Evolutionary conservation across 2,329 filamentous ascomycete species (phyloP).

Genomic region (Zymoseptoria tritici): DNA sequence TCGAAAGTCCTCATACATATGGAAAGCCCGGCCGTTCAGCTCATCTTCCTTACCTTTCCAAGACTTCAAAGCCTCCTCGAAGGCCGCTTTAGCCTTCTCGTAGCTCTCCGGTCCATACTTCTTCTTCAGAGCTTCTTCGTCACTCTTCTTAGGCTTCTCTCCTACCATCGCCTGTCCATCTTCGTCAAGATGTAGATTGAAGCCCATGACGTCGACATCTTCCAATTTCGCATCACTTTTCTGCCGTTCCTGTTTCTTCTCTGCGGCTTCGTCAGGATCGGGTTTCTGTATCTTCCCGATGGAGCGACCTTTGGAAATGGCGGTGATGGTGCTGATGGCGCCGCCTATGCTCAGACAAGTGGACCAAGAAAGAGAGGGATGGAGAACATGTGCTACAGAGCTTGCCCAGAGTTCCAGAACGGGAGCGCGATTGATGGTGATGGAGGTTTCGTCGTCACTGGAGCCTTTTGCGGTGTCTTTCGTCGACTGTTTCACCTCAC

Average conservation of each 20-base stretch:
- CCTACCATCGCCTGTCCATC: slow-evolving; percentile 19
- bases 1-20: slow-evolving; percentile 27
- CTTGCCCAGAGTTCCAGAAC: slow-evolving; percentile 28
- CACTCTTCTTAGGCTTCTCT: slow-evolving; percentile 16
- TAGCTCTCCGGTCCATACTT: slow-evolving; percentile 21
- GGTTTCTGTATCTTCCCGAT: slow-evolving; percentile 25
- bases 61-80: slow-evolving; percentile 13
- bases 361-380: slow-evolving; percentile 23
- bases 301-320: slow-evolving; percentile 27
- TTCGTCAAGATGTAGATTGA: slow-evolving; percentile 24
- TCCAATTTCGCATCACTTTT: slow-evolving; percentile 17
- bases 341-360: slow-evolving; percentile 28
- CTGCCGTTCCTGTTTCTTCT: slow-evolving; percentile 16
- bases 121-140: slow-evolving; percentile 21
- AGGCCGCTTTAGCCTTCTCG: slow-evolving; percentile 14
- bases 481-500: neutral
- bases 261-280: slow-evolving; percentile 13
- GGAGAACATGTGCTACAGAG: slow-evolving; percentile 21
- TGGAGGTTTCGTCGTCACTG: slow-evolving; percentile 2
- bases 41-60: slow-evolving; percentile 25
- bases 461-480: slow-evolving; percentile 1
- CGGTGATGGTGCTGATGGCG: slow-evolving; percentile 27
- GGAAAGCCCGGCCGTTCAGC: slow-evolving; percentile 21
- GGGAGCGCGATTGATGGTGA: slow-evolving; percentile 28
- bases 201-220: slow-evolving; percentile 27